These are phyloP conservation scores for Paracoccidioides lutzii DNA, from an alignment of 2,329 filamentous ascomycete species.

Conservation along the genomic window DNA sequence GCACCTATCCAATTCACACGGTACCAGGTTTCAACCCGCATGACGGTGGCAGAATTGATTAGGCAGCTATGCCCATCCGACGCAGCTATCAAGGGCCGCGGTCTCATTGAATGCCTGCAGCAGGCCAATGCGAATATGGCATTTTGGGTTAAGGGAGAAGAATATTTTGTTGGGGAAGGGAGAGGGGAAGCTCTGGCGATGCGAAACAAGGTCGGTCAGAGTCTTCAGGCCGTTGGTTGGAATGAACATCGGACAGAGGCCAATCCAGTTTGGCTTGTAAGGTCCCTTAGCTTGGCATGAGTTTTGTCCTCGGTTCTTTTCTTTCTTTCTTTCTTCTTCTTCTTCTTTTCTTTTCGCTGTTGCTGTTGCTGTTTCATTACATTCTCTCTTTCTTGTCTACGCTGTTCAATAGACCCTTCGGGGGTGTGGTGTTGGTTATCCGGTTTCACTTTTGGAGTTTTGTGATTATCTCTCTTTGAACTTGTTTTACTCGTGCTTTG, in stretches of 20 bases:
- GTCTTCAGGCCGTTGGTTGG: constrained; percentile 48
- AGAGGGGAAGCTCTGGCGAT: constrained; percentile 9
- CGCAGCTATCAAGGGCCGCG: constrained; percentile 26
- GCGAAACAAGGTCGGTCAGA: constrained; percentile 37
- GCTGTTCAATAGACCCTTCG: not conserved
- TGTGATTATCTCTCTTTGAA: not conserved
- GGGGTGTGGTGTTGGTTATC: not conserved
- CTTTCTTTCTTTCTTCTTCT: not conserved
- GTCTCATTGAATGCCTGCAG: constrained; percentile 44
- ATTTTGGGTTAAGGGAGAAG: constrained; percentile 47
- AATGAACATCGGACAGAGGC: constrained; percentile 25
- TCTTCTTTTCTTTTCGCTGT: not conserved
- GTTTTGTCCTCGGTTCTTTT: not conserved
- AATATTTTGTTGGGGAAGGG: constrained; percentile 34
- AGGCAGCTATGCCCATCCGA: constrained; percentile 38
- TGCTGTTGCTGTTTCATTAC: too few relatives aligned
- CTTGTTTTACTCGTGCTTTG: not conserved
- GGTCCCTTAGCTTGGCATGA: constrained; percentile 2
- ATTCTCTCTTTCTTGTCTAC: not conserved
- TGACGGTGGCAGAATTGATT: constrained; percentile 45
- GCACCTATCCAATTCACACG: constrained; percentile 36
- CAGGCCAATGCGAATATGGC: constrained; percentile 36
- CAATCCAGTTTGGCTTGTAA: constrained; percentile 15
- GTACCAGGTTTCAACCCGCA: constrained; percentile 41
- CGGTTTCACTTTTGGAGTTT: not conserved